Evolutionary conservation across 2,329 filamentous ascomycete species (phyloP), one percentile per base, ranked within the genome.

Genomic region (Gremmenia infestans): DNA sequence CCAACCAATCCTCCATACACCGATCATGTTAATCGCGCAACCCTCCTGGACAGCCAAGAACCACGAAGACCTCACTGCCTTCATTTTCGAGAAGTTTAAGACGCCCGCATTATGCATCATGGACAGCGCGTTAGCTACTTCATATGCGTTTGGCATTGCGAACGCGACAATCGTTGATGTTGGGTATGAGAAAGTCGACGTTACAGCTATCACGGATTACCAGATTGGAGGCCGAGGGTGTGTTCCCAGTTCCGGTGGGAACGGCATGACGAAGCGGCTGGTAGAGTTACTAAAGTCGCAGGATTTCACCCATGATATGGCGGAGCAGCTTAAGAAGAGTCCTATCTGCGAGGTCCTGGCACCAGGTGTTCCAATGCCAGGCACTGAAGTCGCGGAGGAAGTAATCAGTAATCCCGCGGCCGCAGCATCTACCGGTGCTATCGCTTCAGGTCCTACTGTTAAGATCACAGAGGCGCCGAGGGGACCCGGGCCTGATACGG

Each of bases 11-110:
- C 94, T 96, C 71, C 94, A 97, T 74, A 97, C 93, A 0, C 92
- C 94, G 2, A 90, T 99, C 62, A 81, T 97, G 71, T 83, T 99
- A 60, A 88, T 97, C 72, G 83, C 88, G 7, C 89, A 96, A 64
- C 92, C 94, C 4, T 87, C 86, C 64, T 99, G 94, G 93, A 91
- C 91, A 4, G 84, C 88, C 8, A 86, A 88, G 60, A 91, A 97
- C 72, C 87, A 87, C 70, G 93, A 97, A 73, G 82, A 82, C 40
- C 86, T 99, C 63, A 89, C 92, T 14, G 90, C 94, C 60, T 99
- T 96, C 76, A 84, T 97, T 62, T 99, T 99, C 68, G 94, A 99
- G 73, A 95, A 94, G 74, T 96, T 96, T 70, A 94, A 93, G 75
- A 94, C 91, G 0, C 94, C 94, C 0, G 91, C 90, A 0, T 88